Evolutionary conservation across 2,329 filamentous ascomycete species (phyloP).

Genomic region (Xylogone sp.): DNA sequence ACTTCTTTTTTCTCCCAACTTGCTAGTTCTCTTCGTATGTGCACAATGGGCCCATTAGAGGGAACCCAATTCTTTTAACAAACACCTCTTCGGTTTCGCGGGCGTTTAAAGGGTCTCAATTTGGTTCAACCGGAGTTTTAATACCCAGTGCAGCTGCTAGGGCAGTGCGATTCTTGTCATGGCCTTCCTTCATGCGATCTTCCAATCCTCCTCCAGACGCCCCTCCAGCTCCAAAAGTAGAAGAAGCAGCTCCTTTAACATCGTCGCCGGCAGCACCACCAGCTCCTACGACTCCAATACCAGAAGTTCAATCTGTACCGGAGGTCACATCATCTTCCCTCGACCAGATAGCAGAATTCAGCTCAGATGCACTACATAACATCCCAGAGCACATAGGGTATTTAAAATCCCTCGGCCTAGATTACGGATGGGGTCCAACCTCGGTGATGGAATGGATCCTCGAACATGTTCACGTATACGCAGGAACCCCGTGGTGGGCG

Average conservation of each 20-base stretch:
- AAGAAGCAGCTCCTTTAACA: conserved; percentile 5
- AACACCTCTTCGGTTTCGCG: conserved; percentile 12
- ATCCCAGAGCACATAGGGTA: conserved; percentile 70
- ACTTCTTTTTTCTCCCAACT: conserved; percentile 9
- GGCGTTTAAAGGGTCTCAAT: conserved; percentile 9
- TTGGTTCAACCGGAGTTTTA: conserved; percentile 13
- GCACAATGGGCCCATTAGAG: conserved; percentile 19
- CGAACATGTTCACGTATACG: conserved; percentile 77
- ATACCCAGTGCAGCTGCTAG: conserved; percentile 20
- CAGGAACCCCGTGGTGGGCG: conserved; percentile 77
- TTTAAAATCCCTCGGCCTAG: conserved; percentile 74
- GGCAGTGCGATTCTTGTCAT: conserved; percentile 16
- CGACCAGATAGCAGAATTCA: conserved; percentile 16
- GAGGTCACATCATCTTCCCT: neutral
- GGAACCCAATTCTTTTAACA: conserved; percentile 20
- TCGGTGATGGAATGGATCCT: conserved; percentile 69
- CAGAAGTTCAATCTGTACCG: neutral
- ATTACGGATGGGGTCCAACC: conserved; percentile 82
- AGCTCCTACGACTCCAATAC: conserved; percentile 1
- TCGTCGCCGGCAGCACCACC: conserved; percentile 12
- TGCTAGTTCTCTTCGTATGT: conserved; percentile 27
- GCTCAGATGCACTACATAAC: conserved; percentile 11
- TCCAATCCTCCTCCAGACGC: conserved; percentile 16
- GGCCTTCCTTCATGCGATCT: conserved; percentile 10
- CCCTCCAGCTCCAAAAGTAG: conserved; percentile 5